Percentiles rank a stretch among this genome's conserved stretches.
These are phyloP conservation scores for Hypoxylon subgilvum DNA, from an alignment of 495 filamentous ascomycete genomes.

Conservation along the genomic window DNA sequence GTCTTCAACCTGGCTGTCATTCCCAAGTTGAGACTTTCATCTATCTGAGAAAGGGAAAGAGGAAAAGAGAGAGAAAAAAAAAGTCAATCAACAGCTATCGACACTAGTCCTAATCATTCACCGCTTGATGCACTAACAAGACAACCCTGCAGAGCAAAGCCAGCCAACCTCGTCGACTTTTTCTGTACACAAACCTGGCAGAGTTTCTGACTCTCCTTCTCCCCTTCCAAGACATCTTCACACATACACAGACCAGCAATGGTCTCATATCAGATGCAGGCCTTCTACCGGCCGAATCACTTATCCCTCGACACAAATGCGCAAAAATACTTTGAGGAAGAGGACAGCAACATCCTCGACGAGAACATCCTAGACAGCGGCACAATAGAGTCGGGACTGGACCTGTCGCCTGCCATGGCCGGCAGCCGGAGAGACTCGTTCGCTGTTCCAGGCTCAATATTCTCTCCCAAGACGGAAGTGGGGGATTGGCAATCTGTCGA, in stretches of 20 bases:
- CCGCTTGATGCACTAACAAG: slow-evolving; percentile 47
- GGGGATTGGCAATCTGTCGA: slow-evolving; percentile 67
- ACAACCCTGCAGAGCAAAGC: slow-evolving; percentile 38
- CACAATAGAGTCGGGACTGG: slow-evolving; percentile 67
- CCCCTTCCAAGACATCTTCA: slow-evolving; percentile 9
- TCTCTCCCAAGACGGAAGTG: slow-evolving; percentile 71
- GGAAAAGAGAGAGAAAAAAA: slow-evolving; percentile 12
- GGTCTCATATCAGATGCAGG: slow-evolving; percentile 61
- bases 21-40: slow-evolving; percentile 26
- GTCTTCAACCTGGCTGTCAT: slow-evolving; percentile 25
- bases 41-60: slow-evolving; percentile 21
- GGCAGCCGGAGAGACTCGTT: slow-evolving; percentile 75
- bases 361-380: slow-evolving; percentile 80
- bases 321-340: slow-evolving; percentile 74
- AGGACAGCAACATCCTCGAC: slow-evolving; percentile 81
- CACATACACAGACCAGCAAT: slow-evolving; percentile 49
- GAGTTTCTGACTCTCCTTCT: slow-evolving; percentile 24
- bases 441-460: slow-evolving; percentile 68
- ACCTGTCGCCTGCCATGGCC: slow-evolving; percentile 70
- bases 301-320: slow-evolving; percentile 67
- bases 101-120: slow-evolving; percentile 28
- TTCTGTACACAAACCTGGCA: slow-evolving; percentile 22
- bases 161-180: slow-evolving; percentile 36
- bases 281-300: slow-evolving; percentile 68
- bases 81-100: slow-evolving; percentile 15